Base-by-base conservation (phyloP, 306 rosid genomes). In the Lablab purpureus region DNA sequence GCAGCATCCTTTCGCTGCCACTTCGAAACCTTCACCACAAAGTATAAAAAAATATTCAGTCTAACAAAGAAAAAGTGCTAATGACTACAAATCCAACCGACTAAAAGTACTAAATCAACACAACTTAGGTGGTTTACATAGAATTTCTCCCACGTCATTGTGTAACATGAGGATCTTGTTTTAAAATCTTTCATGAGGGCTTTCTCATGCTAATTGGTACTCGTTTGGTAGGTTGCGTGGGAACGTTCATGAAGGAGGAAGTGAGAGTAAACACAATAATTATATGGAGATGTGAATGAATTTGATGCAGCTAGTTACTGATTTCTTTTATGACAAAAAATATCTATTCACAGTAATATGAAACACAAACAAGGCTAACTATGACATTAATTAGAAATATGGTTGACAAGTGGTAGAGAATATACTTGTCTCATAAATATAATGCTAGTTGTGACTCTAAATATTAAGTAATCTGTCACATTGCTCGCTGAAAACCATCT, bases 1-100 rank as follows among this genome's bases (percentile, higher is more conserved):
- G 77, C 98, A 94, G 28, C 97, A 94, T 6, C 98, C 98, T 73
- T 71, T 86, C 0, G 60, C 80, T 7, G n/a, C 52, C 75, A 78
- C 96, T 18, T 84, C 81, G 64, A 94, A 90, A 54, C 98, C 98
- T 91, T 80, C 0, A 68, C 21, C 66, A 63, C 37, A 36, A 59
- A 46, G 58, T 43, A 11, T 18, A 34, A 23, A 23, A 34, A 43
- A 65, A 0, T 36, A 54, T 22, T 67, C 11, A 68, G 70, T 41
- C 17, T 19, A 60, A 60, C 12, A 62, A 62, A n/a, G n/a, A n/a
- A n/a, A n/a, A n/a, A n/a, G n/a, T n/a, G n/a, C n/a, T n/a, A n/a
- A 59, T 59, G 10, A 30, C 10, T 2, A 60, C 0, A 63, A 7
- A 63, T 17, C 8, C 12, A 17, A 6, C 5, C 7, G 30, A 27